Base-by-base conservation (phyloP, 352 stramenopile species). In the Blastocystis sp. region DNA sequence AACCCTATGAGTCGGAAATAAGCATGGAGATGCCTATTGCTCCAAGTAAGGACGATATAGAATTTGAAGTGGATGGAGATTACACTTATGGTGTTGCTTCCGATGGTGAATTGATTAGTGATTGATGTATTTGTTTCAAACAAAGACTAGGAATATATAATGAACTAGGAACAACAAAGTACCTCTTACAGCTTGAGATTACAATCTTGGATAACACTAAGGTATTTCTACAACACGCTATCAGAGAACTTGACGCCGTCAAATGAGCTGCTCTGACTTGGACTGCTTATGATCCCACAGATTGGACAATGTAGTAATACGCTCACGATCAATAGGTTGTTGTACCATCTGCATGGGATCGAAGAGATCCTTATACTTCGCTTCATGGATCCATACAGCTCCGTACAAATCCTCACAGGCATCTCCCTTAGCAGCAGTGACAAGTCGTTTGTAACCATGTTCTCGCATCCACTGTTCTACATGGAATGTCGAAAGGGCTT, bases 31-130 rank as follows among this genome's bases (percentile, higher is more conserved):
- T 69, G 27, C 53, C 64, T n/a, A 33, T 17, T 27, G 59, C 59
- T 37, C 73, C 73, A 11, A 44, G 73, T 13, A 84, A 84, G 5
- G 73, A 84, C 17, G 73, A 84, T 17, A 19, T 78, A 24, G 24
- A 78, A 19, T 37, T 53, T 3, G 37, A 78, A 53, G 37, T 78
- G 3, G 66, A 58, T n/a, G 56, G 27, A 3, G 56, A 62, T 7
- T 62, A 33, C 15, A 62, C 56, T 7, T 15, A 62, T 13, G 56
- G 56, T 33, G 13, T 17, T 62, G 13, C 15, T 7, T 62, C 56
- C 5, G 56, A 62, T 62, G 56, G 27, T n/a, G 56, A 33, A 33
- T n/a, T 62, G 56, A 6, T 62, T n/a, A n/a, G 33, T 54, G 24
- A 56, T 54, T 53, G 27, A 76, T 22, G 53, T 76, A 9, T 44